Evolutionary conservation across 176 grass and related monocot genomes (phyloP).

Genomic region (Saccharum officinarum): DNA sequence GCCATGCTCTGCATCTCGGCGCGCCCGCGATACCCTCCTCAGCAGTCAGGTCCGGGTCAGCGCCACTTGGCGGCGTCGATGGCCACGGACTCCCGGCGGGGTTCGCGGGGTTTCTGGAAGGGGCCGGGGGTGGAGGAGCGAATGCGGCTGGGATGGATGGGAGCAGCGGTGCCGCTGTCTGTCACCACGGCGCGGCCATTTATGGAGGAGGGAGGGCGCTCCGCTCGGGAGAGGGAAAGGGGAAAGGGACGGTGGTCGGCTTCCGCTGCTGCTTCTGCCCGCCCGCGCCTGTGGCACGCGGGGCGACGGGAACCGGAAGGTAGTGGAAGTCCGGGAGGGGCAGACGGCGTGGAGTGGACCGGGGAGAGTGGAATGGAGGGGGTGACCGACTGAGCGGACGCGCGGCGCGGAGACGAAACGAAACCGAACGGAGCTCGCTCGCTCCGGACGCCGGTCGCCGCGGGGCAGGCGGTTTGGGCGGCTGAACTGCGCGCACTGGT

Average conservation of each 20-base stretch:
- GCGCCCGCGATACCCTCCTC: background rate
- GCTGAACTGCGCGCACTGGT: too few relatives aligned
- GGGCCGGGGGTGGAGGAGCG: background rate
- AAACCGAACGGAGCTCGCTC: background rate
- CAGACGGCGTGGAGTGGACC: background rate
- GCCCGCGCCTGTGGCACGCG: background rate
- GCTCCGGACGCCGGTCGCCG: too few relatives aligned
- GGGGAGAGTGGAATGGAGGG: background rate
- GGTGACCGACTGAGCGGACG: background rate
- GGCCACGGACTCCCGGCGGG: background rate
- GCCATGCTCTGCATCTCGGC: conserved; percentile 48
- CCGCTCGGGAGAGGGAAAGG: background rate
- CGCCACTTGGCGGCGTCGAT: background rate
- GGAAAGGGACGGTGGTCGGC: background rate
- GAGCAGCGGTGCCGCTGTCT: background rate
- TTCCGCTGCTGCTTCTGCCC: background rate
- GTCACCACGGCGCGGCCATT: conserved; percentile 24
- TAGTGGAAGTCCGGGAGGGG: background rate
- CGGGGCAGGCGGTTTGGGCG: too few relatives aligned
- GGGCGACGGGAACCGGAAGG: background rate
- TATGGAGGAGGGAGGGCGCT: background rate
- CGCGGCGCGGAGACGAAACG: background rate
- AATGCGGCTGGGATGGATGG: background rate
- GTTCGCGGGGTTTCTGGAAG: background rate
- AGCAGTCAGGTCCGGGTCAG: background rate